Evolutionary conservation across 192 early-diverging fungal genomes (phyloP), one percentile per base, ranked within the genome.

Genomic region (Umbelopsis vinacea): DNA sequence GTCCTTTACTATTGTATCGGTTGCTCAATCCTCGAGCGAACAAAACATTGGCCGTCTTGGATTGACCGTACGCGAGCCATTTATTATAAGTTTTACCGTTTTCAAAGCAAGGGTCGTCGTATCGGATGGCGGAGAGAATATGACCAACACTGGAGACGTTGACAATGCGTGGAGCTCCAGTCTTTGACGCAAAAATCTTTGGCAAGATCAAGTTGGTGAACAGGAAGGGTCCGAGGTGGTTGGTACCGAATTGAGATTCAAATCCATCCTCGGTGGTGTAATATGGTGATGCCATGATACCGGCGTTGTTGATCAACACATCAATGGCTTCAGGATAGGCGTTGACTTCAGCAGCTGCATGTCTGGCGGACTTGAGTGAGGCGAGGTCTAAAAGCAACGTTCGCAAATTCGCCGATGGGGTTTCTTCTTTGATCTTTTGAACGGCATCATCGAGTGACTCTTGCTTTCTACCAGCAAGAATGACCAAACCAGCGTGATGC

Each of bases 41-140:
- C 19, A 85, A 73, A 60, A 87, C 76, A 68, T 87, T 87, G 24
- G 83, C 79, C 3, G 86, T 79, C 68, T 87, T 87, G 71, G 73
- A 70, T 35, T 63, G 57, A 19, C 57, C 57, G 6, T 35, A 63
- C 19, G 33, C 26, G 19, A 15, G 15, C 46, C 26, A 66, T 12
- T 11, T 35, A 19, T 46, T 23, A 26, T 67, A 73, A 0, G 33
- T 54, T 12, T 52, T 24, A 17, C 54, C 71, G n/a, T 48, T 14
- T 0, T 7, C 23, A 6, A 66, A 60, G 10, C 6, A 26, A 33
- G 29, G n/a, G 40, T 68, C 69, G 17, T 69, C 23, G 15, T 67
- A 70, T 19, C 29, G 38, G 3, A 74, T 60, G 6, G 47, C 37
- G 26, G 37, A 26, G 10, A 60, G 10, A 4, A 17, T 21, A 37